Evolutionary conservation across 2,329 filamentous ascomycete genomes (phyloP).

Genomic region (Claviceps paspali): DNA sequence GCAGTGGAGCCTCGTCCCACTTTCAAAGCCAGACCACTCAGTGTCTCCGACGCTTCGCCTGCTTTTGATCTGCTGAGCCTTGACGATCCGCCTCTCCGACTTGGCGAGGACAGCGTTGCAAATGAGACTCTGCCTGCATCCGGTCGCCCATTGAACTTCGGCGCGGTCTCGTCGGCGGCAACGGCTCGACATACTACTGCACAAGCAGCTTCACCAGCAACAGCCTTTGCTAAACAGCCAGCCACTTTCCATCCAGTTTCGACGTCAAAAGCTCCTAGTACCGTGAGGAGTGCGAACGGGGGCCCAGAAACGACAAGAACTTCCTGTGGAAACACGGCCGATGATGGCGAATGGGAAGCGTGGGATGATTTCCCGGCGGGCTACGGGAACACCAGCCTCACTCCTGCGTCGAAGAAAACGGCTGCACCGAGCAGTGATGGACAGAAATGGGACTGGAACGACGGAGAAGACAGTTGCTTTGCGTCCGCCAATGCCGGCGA

Average conservation of each 20-base stretch:
- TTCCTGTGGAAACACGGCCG: slow-evolving; percentile 8
- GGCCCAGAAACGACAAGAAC: slow-evolving; percentile 4
- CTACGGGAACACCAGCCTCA: slow-evolving; percentile 8
- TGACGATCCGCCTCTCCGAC: slow-evolving; percentile 15
- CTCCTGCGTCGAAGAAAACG: slow-evolving; percentile 7
- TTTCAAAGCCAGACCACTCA: not conserved
- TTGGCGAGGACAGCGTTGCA: not conserved
- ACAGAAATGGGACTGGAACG: slow-evolving; percentile 36
- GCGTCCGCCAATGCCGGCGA: slow-evolving; percentile 13
- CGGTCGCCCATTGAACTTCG: slow-evolving; percentile 14
- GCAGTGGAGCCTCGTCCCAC: slow-evolving; percentile 18
- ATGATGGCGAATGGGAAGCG: slow-evolving; percentile 34
- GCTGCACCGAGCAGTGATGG: slow-evolving; percentile 11
- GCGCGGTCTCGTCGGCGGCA: slow-evolving; percentile 14
- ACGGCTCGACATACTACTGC: slow-evolving; percentile 27
- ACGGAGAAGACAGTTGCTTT: slow-evolving; percentile 19
- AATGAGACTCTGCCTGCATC: not conserved
- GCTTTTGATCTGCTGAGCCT: slow-evolving; percentile 26
- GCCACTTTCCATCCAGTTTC: slow-evolving; percentile 5
- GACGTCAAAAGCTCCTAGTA: not conserved
- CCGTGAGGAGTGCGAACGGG: not conserved
- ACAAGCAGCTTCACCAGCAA: slow-evolving; percentile 36
- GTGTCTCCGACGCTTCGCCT: not conserved
- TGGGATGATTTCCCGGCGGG: slow-evolving; percentile 30
- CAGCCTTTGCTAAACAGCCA: slow-evolving; percentile 30